These are phyloP conservation scores for Heterobasidion irregulare DNA, from an alignment of 1,284 basidiomycete genomes.

Conservation along the genomic window DNA sequence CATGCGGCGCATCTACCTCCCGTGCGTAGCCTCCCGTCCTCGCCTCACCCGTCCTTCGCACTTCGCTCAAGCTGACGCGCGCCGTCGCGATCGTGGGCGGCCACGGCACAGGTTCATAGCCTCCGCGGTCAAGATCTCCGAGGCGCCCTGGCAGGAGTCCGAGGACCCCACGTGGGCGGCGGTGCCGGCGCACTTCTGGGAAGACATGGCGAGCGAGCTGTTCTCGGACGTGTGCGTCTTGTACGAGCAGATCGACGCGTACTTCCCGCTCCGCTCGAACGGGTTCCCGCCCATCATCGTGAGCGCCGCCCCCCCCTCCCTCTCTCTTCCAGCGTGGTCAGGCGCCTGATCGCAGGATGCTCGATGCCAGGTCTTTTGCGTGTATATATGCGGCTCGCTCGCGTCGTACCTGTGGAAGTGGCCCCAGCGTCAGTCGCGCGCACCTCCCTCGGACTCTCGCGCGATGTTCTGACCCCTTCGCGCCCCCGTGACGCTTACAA, in stretches of 20 bases:
- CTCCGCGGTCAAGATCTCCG: background rate
- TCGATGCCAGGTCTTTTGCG: background rate
- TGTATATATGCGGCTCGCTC: background rate
- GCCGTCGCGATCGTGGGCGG: too few species aligned
- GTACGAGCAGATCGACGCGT: background rate
- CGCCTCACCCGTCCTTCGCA: too few species aligned
- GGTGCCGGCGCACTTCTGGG: background rate
- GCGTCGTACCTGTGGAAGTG: background rate
- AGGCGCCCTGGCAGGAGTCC: background rate
- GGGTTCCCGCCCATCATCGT: background rate
- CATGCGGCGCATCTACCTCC: background rate
- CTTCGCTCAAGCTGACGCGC: too few species aligned
- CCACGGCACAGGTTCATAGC: background rate
- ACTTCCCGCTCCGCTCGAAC: background rate
- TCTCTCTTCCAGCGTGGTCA: too few species aligned
- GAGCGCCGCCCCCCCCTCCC: too few species aligned
- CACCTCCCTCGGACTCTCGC: background rate
- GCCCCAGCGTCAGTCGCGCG: background rate
- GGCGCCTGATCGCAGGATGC: too few species aligned
- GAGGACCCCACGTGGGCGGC: background rate
- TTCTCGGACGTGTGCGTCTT: background rate
- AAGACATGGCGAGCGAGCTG: background rate
- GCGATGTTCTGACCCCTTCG: too few species aligned
- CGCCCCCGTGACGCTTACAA: background rate
- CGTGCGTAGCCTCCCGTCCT: background rate